phyloP scores from a whole-genome alignment of 2,329 filamentous ascomycete genomes.

The Fusarium staphyleae region DNA sequence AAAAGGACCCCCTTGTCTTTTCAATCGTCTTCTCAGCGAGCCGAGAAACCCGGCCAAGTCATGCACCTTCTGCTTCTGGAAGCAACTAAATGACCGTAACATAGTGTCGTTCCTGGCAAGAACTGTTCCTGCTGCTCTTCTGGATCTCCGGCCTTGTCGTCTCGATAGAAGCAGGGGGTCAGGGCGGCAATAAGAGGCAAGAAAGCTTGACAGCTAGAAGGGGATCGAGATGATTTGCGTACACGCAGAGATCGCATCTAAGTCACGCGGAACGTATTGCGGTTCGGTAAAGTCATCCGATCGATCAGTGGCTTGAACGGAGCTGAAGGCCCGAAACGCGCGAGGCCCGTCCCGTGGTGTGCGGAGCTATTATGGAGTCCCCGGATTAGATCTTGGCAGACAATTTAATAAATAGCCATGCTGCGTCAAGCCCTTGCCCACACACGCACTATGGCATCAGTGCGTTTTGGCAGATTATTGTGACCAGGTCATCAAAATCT shows the following conservation, averaged over 20 bases:
- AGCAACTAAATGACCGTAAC: slow-evolving; percentile 15
- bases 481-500: slow-evolving; percentile 22
- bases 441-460: slow-evolving; percentile 9
- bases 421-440: slow-evolving; percentile 14
- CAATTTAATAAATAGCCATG: slow-evolving; percentile 11
- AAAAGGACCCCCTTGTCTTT: not conserved
- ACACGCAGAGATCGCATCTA: slow-evolving; percentile 23
- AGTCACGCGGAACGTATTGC: slow-evolving; percentile 11
- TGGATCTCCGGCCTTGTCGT: slow-evolving; percentile 1
- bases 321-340: slow-evolving; percentile 28
- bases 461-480: slow-evolving; percentile 22
- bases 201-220: slow-evolving; percentile 1
- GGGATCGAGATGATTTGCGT: slow-evolving; percentile 11
- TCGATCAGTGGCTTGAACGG: slow-evolving; percentile 17
- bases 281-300: slow-evolving; percentile 27
- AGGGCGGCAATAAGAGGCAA: slow-evolving; percentile 11
- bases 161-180: slow-evolving; percentile 4
- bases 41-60: slow-evolving; percentile 5
- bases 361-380: slow-evolving; percentile 35
- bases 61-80: slow-evolving; percentile 36
- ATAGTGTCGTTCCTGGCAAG: slow-evolving; percentile 1
- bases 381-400: slow-evolving; percentile 24
- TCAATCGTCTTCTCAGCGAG: not conserved
- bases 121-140: not conserved
- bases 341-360: slow-evolving; percentile 31